Conservation (phyloP, 495 filamentous ascomycete species). For the Penicillium paxilli region DNA sequence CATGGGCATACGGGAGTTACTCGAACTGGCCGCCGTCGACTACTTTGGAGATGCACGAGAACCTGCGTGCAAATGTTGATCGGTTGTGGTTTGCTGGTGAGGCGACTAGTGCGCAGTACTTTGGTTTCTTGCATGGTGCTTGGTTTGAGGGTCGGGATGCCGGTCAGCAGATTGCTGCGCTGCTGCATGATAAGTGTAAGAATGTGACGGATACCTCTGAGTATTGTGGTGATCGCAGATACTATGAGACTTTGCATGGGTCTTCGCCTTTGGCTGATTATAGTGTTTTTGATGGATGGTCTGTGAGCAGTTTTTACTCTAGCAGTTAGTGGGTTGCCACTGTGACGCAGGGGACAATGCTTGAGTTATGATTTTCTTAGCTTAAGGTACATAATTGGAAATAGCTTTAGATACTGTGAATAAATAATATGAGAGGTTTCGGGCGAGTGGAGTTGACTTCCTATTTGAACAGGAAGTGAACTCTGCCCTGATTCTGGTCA, state of each 20-base stretch:
- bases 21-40: conserved; percentile 72
- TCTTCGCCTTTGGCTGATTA: conserved; percentile 21
- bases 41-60: conserved; percentile 69
- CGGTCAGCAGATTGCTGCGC: conserved; percentile 50
- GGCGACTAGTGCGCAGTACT: conserved; percentile 67
- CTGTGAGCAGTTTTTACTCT: conserved; percentile 20
- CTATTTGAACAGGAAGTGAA: no score
- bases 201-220: conserved; percentile 6
- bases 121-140: conserved; percentile 70
- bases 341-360: no score
- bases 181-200: conserved; percentile 10
- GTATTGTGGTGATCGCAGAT: conserved; percentile 11
- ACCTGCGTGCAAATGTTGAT: conserved; percentile 67
- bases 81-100: conserved; percentile 73
- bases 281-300: conserved; percentile 22
- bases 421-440: no score
- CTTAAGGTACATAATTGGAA: no score
- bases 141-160: conserved; percentile 62
- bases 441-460: no score
- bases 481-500: no score
- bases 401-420: no score
- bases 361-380: no score
- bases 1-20: conserved; percentile 71
- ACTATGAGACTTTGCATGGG: conserved; percentile 11
- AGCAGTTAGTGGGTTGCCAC: conserved; percentile 3